These are phyloP conservation scores for Vaccinium corymbosum DNA, from an alignment of 148 eudicot genomes.

Conservation along the genomic window DNA sequence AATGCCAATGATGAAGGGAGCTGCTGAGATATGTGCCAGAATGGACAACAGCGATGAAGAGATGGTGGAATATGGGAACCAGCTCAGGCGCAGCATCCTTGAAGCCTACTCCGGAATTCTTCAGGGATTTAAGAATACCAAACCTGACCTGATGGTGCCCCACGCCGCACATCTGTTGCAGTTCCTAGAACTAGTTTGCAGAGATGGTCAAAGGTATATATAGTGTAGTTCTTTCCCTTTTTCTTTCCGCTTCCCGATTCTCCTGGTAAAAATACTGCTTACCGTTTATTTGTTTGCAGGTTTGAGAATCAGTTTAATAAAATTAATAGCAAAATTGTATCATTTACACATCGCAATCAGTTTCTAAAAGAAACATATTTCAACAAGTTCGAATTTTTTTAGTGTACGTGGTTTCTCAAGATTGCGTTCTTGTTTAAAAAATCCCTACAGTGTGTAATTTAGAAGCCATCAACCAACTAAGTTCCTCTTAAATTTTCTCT, in stretches of 20 bases:
- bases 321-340: too few species aligned
- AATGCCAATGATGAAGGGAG: slow-evolving; percentile 62
- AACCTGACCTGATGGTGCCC: slow-evolving; percentile 57
- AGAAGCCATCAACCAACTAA: background rate
- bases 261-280: background rate
- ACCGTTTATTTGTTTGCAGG: background rate
- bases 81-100: slow-evolving; percentile 54
- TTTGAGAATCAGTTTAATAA: too few species aligned
- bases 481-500: background rate
- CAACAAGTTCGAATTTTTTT: background rate
- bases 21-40: slow-evolving; percentile 58
- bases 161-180: slow-evolving; percentile 59
- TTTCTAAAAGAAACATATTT: background rate
- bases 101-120: slow-evolving; percentile 72
- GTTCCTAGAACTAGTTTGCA: slow-evolving; percentile 53
- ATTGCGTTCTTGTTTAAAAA: background rate
- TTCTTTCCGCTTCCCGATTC: background rate
- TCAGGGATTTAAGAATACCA: slow-evolving; percentile 64
- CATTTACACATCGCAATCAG: background rate
- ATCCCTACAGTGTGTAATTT: background rate
- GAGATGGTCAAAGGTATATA: slow-evolving; percentile 43
- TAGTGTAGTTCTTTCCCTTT: background rate
- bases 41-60: slow-evolving; percentile 55
- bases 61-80: slow-evolving; percentile 58
- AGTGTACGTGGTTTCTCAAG: background rate